These are phyloP conservation scores for Alternaria sp. DNA, from an alignment of 2,329 filamentous ascomycete species.

Conservation along the genomic window DNA sequence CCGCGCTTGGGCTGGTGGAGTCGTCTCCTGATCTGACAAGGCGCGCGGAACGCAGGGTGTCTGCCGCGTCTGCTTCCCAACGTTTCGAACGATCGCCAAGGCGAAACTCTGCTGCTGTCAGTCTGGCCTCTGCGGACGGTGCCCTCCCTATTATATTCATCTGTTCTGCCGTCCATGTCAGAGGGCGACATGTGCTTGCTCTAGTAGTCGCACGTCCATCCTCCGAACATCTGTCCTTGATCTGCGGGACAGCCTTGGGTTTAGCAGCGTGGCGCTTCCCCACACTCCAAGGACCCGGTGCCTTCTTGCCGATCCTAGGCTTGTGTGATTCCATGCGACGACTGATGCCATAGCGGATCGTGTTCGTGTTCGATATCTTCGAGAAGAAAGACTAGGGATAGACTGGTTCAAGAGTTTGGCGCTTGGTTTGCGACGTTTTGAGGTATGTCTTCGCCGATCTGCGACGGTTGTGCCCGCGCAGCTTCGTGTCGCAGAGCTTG, in stretches of 20 bases:
- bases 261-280: conserved; percentile 47
- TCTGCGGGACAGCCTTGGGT: conserved; percentile 38
- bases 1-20: conserved; percentile 26
- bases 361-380: conserved; percentile 45
- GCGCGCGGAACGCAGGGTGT: conserved; percentile 31
- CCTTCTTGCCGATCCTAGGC: conserved; percentile 37
- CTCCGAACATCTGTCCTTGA: conserved; percentile 34
- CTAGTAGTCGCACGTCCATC: conserved; percentile 40
- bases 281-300: conserved; percentile 43
- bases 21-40: conserved; percentile 31
- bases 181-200: conserved; percentile 47
- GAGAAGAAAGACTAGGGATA: conserved; percentile 51
- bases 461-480: conserved; percentile 5
- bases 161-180: conserved; percentile 38
- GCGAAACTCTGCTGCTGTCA: conserved; percentile 29
- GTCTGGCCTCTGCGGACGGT: conserved; percentile 30
- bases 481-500: conserved; percentile 4
- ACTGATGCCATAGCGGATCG: conserved; percentile 45
- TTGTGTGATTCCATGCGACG: conserved; percentile 42
- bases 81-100: conserved; percentile 45
- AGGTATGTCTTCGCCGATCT: conserved; percentile 35
- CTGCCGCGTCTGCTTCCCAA: conserved; percentile 33
- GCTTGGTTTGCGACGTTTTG: conserved; percentile 44
- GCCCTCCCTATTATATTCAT: conserved; percentile 23
- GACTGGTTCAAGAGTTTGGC: conserved; percentile 51